These are phyloP conservation scores for Didymella pinodella DNA, from an alignment of 2,329 filamentous ascomycete species.

Conservation along the genomic window DNA sequence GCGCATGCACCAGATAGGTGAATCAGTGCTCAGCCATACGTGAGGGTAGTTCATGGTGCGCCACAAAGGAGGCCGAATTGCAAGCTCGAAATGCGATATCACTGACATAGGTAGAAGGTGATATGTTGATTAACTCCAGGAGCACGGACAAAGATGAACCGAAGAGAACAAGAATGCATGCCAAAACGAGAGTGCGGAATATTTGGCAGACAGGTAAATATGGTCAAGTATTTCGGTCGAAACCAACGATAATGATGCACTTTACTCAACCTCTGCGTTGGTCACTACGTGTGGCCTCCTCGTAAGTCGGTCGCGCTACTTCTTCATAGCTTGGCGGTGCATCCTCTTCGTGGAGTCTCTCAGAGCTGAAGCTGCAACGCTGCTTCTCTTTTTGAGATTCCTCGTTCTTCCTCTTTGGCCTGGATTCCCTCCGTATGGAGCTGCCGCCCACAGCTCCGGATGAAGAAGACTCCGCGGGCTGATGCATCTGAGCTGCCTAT, in stretches of 20 bases:
- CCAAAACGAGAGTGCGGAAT: background rate
- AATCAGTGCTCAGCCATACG: background rate
- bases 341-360: slow-evolving; percentile 23
- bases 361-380: slow-evolving; percentile 24
- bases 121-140: background rate
- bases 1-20: background rate
- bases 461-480: slow-evolving; percentile 17
- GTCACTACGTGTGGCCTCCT: slow-evolving; percentile 9
- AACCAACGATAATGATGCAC: too few species aligned
- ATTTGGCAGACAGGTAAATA: background rate
- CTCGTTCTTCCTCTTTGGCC: slow-evolving; percentile 23
- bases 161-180: background rate
- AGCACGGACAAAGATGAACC: background rate
- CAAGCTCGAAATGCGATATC: background rate
- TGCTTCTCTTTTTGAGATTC: slow-evolving; percentile 23
- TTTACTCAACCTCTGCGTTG: background rate
- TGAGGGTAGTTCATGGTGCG: background rate
- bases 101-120: background rate
- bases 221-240: background rate
- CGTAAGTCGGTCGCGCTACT: slow-evolving; percentile 22
- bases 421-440: background rate
- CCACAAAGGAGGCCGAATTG: background rate
- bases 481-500: slow-evolving; percentile 22
- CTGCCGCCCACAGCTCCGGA: slow-evolving; percentile 5
- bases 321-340: slow-evolving; percentile 25